phyloP scores from a whole-genome alignment of 1,284 basidiomycete genomes.

The Ustilago vetiveriae region DNA sequence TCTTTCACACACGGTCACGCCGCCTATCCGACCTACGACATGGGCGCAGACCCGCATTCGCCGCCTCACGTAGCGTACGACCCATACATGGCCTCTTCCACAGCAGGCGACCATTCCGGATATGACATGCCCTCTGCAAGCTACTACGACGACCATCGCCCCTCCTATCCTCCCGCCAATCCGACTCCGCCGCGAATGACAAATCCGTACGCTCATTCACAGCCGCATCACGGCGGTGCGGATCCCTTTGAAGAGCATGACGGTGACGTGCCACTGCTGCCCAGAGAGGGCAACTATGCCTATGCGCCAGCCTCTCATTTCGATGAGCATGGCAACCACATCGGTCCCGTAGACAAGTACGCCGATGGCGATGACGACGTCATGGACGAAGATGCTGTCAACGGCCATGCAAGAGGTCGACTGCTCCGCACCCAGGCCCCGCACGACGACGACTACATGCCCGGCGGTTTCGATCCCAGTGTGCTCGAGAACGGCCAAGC shows the following conservation, averaged over 20 bases:
- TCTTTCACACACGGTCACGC: slow-evolving; percentile 17
- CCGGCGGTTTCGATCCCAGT: slow-evolving; percentile 57
- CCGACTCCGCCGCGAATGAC: slow-evolving; percentile 23
- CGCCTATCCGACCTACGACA: slow-evolving; percentile 51
- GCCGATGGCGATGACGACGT: slow-evolving; percentile 47
- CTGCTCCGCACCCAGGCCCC: slow-evolving; percentile 15
- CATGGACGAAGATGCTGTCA: slow-evolving; percentile 54
- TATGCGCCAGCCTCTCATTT: slow-evolving; percentile 60
- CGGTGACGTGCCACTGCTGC: slow-evolving; percentile 51
- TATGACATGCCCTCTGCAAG: slow-evolving; percentile 37
- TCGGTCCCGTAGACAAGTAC: slow-evolving; percentile 45
- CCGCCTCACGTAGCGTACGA: slow-evolving; percentile 38
- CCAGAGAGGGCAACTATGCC: slow-evolving; percentile 44
- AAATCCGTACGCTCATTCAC: slow-evolving; percentile 34
- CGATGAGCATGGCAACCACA: slow-evolving; percentile 54
- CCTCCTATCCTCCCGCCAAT: slow-evolving; percentile 22
- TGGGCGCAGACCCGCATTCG: slow-evolving; percentile 35
- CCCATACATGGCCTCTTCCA: slow-evolving; percentile 36
- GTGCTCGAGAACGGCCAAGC: slow-evolving; percentile 50
- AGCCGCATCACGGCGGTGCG: slow-evolving; percentile 16
- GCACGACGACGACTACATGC: slow-evolving; percentile 43
- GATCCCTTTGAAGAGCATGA: slow-evolving; percentile 41
- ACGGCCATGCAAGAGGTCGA: slow-evolving; percentile 34
- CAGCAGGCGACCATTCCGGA: slow-evolving; percentile 32
- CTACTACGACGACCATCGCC: slow-evolving; percentile 28